Evolutionary conservation across 2,329 filamentous ascomycete species (phyloP), one percentile per base, ranked within the genome.

Genomic region (Cladorrhinum sp.): DNA sequence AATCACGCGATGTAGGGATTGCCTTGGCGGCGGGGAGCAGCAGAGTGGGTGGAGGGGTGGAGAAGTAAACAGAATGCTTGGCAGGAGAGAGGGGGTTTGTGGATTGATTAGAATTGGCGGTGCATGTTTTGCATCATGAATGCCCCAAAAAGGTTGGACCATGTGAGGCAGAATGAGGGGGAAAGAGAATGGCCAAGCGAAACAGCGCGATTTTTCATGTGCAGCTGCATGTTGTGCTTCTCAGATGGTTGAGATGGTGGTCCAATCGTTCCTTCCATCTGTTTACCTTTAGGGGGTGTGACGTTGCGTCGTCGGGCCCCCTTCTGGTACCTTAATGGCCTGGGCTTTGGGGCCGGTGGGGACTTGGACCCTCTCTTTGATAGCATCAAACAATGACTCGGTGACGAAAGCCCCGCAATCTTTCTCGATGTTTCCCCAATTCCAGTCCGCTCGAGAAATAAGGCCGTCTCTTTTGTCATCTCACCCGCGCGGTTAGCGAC

Each of bases 1-100:
- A 55, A 50, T 52, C 38, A 59, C 29, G 52, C 58, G 52, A 53
- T 55, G 52, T 55, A 52, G 24, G 41, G 22, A 52, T 13, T n/a
- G 29, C 27, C 58, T 56, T 56, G 29, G 52, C 13, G 25, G 10
- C 10, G 49, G 23, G 22, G 45, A 58, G 23, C 29, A 38, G 27
- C n/a, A 12, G 27, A 52, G 54, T n/a, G 54, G 54, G 54, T n/a
- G 54, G 54, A 56, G 38, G 20, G 38, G 32, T n/a, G 29, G 52
- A 36, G 20, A 49, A 27, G 41, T 56, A 23, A 36, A 36, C 32
- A 36, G 32, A 36, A 56, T 25, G 41, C 41, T 45, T 45, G 41
- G 41, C 41, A 45, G 41, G 41, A 18, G 41, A 18, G 41, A 45
- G 41, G 41, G 41, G 41, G 36, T 41, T 13, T 41, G 36, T 41